Base-by-base conservation (phyloP, 139 green algal genomes). In the Desmodesmus armatus region DNA sequence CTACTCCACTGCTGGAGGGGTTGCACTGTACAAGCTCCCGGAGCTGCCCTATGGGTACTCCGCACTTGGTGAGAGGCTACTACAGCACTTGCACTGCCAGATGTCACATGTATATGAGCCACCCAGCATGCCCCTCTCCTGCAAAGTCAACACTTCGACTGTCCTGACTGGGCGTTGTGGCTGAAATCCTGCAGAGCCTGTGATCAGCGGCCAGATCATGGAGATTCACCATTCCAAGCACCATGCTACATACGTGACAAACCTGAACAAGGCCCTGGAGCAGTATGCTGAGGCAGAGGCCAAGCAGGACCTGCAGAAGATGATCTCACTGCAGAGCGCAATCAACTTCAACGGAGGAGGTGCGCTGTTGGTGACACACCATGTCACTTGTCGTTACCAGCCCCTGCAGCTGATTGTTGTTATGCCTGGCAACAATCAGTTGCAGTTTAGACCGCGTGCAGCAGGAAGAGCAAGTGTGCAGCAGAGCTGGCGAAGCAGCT, bases 341-440 rank as follows among this genome's bases (percentile, higher is more conserved):
- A 91, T 99, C 72, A 98, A 98, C 78, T 99, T 99, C 91, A 99
- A 99, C 82, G 97, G 96, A 17, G 97, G 97, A 85, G 95, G 93
- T 97, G 29, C 47, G 74, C 13, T 13, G 47, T 55, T 55, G 47
- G 13, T 55, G 13, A 55, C 13, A 55, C 13, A 55, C 13, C 13
- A 13, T 55, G 47, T 55, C 47, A 55, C 47, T 21, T 21, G 47
- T 55, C 47, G 37, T 9, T 35, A 23, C 6, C 37, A 47, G 37
- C 67, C 19, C 13, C 29, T 53, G 67, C 67, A 11, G 15, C 37
- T 39, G 60, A 29, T 69, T 11, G 25, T 69, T 9, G 60, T 55
- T 55, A 7, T 55, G 47, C 47, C 7, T 55, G 7, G 7, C 13
- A 21, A 13, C 47, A 55, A 55, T 55, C 7, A n/a, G n/a, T n/a